Base-by-base conservation (phyloP, 148 eudicot genomes). In the Suaeda aralocaspica region DNA sequence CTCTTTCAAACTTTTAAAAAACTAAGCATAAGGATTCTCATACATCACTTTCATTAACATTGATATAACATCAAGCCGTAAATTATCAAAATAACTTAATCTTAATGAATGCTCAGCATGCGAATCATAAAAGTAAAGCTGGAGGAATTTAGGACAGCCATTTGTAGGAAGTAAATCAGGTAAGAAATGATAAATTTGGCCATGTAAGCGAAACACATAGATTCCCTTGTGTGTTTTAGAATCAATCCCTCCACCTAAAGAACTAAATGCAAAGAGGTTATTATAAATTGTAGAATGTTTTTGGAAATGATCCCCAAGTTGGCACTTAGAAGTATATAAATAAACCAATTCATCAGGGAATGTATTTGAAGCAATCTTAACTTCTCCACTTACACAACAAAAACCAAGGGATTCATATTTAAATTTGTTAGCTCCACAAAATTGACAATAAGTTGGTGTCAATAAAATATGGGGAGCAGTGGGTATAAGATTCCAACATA, bases 191-290 rank as follows among this genome's bases (percentile, higher is more conserved):
- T 13, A 72, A 2, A 72, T 0, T 14, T 72, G 64, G 0, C 56
- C 55, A 39, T 52, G 76, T 16, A 56, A 9, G n/a, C 41, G 39
- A 31, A 72, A 72, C 0, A 42, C 45, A 19, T 64, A 72, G 0
- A 72, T 36, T 1, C 64, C 76, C 11, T 55, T 55, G 0, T 26
- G 0, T 19, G 21, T 1, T n/a, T 0, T 18, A 24, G 3, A 2
- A n/a, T 64, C 16, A 12, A 22, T 36, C 0, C 6, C 22, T 0
- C 76, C 64, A 53, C 5, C 55, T 1, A 72, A 2, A 1, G 55
- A 64, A 10, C 52, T 63, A 34, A 72, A 72, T 13, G 70, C 51
- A 29, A 64, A 64, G 0, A 72, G 12, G 22, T 64, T 64, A 8
- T 72, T 64, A 29, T 72, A 72, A 0, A 72, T 4, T 4, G 56